Conservation (phyloP, 345 rosid genomes). For the Salix koriyanagi region DNA sequence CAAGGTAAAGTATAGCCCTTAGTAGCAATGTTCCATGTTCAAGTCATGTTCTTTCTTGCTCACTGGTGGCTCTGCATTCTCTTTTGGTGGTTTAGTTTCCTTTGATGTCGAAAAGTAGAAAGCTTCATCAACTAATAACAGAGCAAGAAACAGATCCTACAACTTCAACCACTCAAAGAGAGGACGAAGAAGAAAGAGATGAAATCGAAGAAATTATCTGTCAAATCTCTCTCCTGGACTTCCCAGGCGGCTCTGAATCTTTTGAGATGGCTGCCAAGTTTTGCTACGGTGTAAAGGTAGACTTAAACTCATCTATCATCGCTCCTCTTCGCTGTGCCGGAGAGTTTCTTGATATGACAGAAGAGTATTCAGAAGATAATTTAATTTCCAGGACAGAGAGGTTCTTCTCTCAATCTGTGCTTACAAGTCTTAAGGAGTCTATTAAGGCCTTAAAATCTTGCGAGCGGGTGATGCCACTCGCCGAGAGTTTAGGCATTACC, state of each 20-base stretch:
- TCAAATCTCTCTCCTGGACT: conserved; percentile 54
- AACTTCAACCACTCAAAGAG: conserved; percentile 3
- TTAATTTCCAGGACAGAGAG: conserved; percentile 63
- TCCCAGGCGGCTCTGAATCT: conserved; percentile 86
- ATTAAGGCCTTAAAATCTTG: conserved; percentile 76
- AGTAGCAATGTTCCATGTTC: neutral
- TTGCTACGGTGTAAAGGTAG: conserved; percentile 90
- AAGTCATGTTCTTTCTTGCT: neutral
- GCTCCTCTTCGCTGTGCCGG: conserved; percentile 90
- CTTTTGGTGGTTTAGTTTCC: conserved; percentile 59
- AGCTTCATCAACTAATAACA: conserved; percentile 66
- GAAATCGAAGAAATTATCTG: conserved; percentile 33
- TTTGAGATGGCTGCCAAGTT: conserved; percentile 89
- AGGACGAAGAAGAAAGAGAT: conserved; percentile 22
- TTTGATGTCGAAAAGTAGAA: conserved; percentile 78
- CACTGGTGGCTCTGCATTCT: neutral
- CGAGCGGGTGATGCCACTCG: conserved; percentile 44
- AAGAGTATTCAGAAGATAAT: conserved; percentile 73
- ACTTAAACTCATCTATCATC: conserved; percentile 54
- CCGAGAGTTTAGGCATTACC: conserved; percentile 56
- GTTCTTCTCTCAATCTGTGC: conserved; percentile 61
- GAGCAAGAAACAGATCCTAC: conserved; percentile 54
- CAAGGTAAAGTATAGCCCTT: conserved; percentile 43
- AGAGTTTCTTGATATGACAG: conserved; percentile 83
- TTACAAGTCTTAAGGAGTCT: conserved; percentile 66